These are phyloP conservation scores for Bullera alba DNA, from an alignment of 768 basidiomycete species.

Conservation along the genomic window DNA sequence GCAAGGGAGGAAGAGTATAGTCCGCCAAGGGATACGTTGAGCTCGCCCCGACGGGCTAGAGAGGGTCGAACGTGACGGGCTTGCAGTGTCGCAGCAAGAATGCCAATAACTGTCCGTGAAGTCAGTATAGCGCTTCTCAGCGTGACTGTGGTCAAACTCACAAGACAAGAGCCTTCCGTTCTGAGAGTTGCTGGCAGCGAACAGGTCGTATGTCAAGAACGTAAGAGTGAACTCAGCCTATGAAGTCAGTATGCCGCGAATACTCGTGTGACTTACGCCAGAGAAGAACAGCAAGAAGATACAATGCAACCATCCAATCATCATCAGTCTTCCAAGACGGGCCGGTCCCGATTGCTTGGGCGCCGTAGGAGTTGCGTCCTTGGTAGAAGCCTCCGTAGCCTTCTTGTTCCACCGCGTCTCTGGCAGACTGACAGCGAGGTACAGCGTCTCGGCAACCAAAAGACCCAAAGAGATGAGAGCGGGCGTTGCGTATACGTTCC, in stretches of 20 bases:
- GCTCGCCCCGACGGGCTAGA: slow-evolving; percentile 67
- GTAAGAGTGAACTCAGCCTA: slow-evolving; percentile 94
- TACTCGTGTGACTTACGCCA: slow-evolving; percentile 42
- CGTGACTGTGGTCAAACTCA: slow-evolving; percentile 10
- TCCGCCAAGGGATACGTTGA: slow-evolving; percentile 74
- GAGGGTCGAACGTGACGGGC: slow-evolving; percentile 88
- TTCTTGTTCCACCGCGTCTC: slow-evolving; percentile 65
- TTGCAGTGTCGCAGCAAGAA: slow-evolving; percentile 81
- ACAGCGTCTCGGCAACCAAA: slow-evolving; percentile 69
- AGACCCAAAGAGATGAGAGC: slow-evolving; percentile 74
- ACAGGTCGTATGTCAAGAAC: slow-evolving; percentile 60
- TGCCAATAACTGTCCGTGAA: slow-evolving; percentile 66
- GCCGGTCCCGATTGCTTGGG: slow-evolving; percentile 8
- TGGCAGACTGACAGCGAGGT: slow-evolving; percentile 67
- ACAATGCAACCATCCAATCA: slow-evolving; percentile 67
- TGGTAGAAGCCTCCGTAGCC: slow-evolving; percentile 25
- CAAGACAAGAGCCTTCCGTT: slow-evolving; percentile 44
- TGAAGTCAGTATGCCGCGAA: not conserved
- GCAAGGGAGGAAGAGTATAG: slow-evolving; percentile 64
- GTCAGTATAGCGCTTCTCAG: not conserved
- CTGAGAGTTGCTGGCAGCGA: slow-evolving; percentile 39
- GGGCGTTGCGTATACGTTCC: slow-evolving; percentile 84
- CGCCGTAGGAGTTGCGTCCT: slow-evolving; percentile 1
- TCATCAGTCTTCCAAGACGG: slow-evolving; percentile 56
- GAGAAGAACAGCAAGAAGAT: slow-evolving; percentile 85